Base-by-base conservation (phyloP, 2,329 filamentous ascomycete genomes). In the Chaetoscypha palmicola region DNA sequence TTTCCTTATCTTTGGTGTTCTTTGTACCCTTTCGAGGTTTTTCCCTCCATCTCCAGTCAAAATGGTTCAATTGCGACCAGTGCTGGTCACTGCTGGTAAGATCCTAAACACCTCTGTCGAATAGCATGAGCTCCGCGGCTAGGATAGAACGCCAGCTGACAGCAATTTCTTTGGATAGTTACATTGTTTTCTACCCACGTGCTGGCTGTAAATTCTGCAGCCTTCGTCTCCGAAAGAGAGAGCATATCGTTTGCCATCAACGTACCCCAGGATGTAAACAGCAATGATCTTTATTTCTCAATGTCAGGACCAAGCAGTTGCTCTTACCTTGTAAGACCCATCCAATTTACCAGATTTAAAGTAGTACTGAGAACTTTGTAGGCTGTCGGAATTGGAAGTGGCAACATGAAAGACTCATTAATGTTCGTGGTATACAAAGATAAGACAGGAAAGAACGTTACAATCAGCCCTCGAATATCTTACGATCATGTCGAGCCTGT, bases 351-450 rank as follows among this genome's bases (percentile, higher is more conserved):
- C 4, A 24, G n/a, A 9, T 23, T 14, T 31, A 31, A 21, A 22
- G 10, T 19, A 17, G 19, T 3, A 16, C 32, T 34, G 4, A 34
- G 17, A 14, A 22, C 2, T 24, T 22, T 30, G 4, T 12, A 59
- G 57, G 73, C 71, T 45, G 59, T 80, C 32, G 77, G 77, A 26
- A 66, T 78, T 28, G 77, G 76, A 35, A 68, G 65, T 44, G 52
- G 67, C 36, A 67, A 69, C 53, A 77, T 77, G 70, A 61, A 65
- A 2, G 67, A 71, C 38, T 65, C 74, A 5, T 64, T 79, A 19
- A 71, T 76, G 45, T 67, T 79, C 34, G 67, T 79, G 55, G 62
- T 71, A n/a, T 79, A 81, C 62, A 62, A 66, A 35, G 70, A 69
- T 44, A 58, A 61, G 3, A 63, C 63, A 4, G 67, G 65, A 41